Evolutionary conservation across 2,329 filamentous ascomycete genomes (phyloP).

Genomic region (Botrytis tulipae): DNA sequence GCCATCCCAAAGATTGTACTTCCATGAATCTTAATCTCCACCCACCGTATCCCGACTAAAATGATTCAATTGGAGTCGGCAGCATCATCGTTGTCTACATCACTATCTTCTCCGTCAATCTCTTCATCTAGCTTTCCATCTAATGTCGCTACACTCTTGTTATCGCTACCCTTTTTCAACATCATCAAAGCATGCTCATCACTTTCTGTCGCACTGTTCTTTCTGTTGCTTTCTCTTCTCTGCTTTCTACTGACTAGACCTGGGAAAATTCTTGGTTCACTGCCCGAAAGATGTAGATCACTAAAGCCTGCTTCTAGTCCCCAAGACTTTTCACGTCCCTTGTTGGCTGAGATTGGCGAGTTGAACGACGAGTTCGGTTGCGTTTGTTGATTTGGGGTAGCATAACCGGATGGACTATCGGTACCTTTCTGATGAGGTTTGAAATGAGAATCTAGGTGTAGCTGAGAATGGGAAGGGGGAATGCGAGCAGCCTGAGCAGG

Average conservation of each 20-base stretch:
- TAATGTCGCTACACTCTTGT: neutral
- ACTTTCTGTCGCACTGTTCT: conserved; percentile 34
- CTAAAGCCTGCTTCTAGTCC: conserved; percentile 41
- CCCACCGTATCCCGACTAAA: neutral
- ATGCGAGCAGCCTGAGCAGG: conserved; percentile 39
- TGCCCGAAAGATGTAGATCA: conserved; percentile 52
- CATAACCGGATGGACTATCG: conserved; percentile 24
- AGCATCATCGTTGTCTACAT: conserved; percentile 9
- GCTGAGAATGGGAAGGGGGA: conserved; percentile 31
- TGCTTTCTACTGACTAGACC: conserved; percentile 56
- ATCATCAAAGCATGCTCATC: conserved; percentile 27
- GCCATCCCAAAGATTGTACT: neutral
- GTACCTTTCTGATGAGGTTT: conserved; percentile 21
- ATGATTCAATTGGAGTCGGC: conserved; percentile 1
- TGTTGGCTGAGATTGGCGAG: conserved; percentile 28
- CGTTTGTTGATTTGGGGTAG: conserved; percentile 20
- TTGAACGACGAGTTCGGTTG: conserved; percentile 18
- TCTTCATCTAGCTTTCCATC: conserved; percentile 20
- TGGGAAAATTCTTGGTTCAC: conserved; percentile 69
- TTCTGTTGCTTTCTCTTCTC: conserved; percentile 32
- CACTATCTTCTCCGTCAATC: neutral
- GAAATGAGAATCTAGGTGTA: conserved; percentile 27
- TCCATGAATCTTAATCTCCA: neutral
- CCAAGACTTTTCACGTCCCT: conserved; percentile 41
- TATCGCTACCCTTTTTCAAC: neutral